Base-by-base conservation (phyloP, 208 protist species). In the Acanthamoeba sp. region DNA sequence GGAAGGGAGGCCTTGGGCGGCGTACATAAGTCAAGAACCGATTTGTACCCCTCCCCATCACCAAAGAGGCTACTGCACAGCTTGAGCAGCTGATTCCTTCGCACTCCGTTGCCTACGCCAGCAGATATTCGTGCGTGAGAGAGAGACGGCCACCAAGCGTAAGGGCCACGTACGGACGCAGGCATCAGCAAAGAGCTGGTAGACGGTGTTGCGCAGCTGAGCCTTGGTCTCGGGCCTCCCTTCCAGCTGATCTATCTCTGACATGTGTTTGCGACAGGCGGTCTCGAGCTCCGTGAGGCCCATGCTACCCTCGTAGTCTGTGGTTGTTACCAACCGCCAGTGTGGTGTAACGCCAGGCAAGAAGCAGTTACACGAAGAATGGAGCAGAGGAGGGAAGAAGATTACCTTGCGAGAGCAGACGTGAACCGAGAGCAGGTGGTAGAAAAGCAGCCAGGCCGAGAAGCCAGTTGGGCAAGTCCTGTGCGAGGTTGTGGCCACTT, bases 91-190 rank as follows among this genome's bases (percentile, higher is more conserved):
- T 16, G 55, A 1, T n/a, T 0, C 18, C 22, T 62, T n/a, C 55
- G 55, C 55, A 62, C 55, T 62, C 55, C 55, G 55, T 62, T 62
- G 55, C 55, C 55, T 62, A n/a, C n/a, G n/a, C n/a, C n/a, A n/a
- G n/a, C n/a, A n/a, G n/a, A n/a, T 27, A 20, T 52, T 52, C 10
- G 18, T 52, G 18, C 9, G 16, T 52, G 48, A 52, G 18, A n/a
- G n/a, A 10, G 45, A 48, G 16, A 57, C 52, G n/a, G n/a, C n/a
- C n/a, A n/a, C n/a, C n/a, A n/a, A n/a, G n/a, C n/a, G n/a, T n/a
- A n/a, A n/a, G n/a, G n/a, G n/a, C n/a, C n/a, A 69, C 62, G 29
- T 69, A 69, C 62, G n/a, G 20, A 16, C 62, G 29, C 62, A 69
- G n/a, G 62, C 62, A 12, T 36, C 29, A 16, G 20, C 69, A 29